A percentile compares a stretch with the other conserved stretches of the same genome.
phyloP scores from a whole-genome alignment of 2,329 filamentous ascomycete species.

The Alternaria metachromatica region DNA sequence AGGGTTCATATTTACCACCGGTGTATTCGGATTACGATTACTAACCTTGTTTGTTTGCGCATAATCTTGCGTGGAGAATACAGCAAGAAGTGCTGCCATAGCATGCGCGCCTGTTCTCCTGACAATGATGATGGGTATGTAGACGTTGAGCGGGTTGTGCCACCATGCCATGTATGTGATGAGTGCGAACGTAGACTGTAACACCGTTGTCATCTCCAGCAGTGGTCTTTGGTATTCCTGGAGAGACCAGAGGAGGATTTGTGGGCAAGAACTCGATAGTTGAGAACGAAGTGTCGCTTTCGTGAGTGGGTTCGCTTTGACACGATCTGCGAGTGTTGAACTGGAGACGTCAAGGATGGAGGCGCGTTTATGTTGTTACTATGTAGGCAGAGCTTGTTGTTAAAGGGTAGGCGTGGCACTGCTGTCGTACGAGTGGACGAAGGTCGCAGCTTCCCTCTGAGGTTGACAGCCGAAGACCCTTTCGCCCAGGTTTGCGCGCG shows the following conservation, averaged over 20 bases:
- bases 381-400: not conserved
- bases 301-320: no score
- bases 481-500: not conserved
- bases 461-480: not conserved
- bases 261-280: not conserved
- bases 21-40: no score
- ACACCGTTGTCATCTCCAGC: not conserved
- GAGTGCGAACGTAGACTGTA: not conserved
- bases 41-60: no score
- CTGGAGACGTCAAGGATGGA: not conserved
- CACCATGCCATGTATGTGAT: not conserved
- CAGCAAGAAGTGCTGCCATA: no score
- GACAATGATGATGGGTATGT: no score
- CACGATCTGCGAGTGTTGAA: no score
- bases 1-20: no score
- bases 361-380: not conserved
- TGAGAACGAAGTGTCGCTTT: not conserved
- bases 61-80: no score
- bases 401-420: not conserved
- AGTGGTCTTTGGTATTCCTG: not conserved
- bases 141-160: no score
- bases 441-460: not conserved
- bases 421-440: not conserved
- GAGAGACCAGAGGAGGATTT: not conserved
- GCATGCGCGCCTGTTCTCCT: no score